These are phyloP conservation scores for Blepharisma stoltei DNA, from an alignment of 73 alveolate genomes.

Conservation along the genomic window DNA sequence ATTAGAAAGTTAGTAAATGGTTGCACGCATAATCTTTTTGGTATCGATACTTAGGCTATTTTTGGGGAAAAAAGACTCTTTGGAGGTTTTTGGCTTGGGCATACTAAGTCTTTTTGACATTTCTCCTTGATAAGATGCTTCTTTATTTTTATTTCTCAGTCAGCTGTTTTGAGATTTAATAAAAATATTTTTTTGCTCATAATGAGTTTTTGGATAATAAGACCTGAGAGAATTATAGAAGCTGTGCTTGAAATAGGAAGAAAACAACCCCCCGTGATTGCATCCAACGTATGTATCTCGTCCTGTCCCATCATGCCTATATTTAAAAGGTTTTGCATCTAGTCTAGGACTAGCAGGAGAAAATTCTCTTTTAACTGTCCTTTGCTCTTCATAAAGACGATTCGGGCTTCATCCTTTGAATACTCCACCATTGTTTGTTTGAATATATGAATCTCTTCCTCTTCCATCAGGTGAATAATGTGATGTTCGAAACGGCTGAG, in stretches of 20 bases:
- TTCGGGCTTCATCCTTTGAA: neutral
- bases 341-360: neutral
- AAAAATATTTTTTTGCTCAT: too few relatives aligned
- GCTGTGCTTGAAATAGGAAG: neutral
- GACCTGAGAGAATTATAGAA: neutral
- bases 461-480: neutral
- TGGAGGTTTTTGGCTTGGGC: neutral
- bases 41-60: too few relatives aligned
- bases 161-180: too few relatives aligned
- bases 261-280: neutral
- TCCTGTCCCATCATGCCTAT: neutral
- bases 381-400: neutral
- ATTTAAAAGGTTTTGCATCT: neutral
- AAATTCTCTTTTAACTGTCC: neutral
- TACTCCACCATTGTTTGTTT: neutral
- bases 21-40: too few relatives aligned
- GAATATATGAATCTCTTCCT: constrained; percentile 9
- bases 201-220: too few relatives aligned
- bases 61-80: too few relatives aligned
- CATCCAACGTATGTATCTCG: constrained; percentile 12
- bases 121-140: neutral
- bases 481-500: neutral
- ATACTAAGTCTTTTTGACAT: neutral
- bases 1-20: too few relatives aligned
- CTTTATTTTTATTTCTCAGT: neutral